These are phyloP conservation scores for Cunninghamia lanceolata DNA, from an alignment of 75 land plant species.

Conservation along the genomic window DNA sequence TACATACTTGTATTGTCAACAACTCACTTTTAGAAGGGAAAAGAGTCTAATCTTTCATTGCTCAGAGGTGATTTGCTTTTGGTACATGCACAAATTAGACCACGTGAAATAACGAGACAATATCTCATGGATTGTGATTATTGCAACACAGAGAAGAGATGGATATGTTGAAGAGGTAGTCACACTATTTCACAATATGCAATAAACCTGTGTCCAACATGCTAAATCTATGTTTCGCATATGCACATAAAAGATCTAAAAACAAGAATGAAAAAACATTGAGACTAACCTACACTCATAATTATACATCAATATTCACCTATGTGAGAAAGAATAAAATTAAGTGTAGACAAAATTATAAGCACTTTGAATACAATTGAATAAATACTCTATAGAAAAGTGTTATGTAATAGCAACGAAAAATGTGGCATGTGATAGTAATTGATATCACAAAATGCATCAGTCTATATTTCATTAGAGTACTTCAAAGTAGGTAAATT, in stretches of 20 bases:
- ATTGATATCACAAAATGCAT: not conserved
- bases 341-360: not conserved
- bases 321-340: not conserved
- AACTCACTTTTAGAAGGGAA: too few relatives aligned
- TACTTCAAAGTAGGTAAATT: not conserved
- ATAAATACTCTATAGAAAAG: not conserved
- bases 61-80: too few relatives aligned
- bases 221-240: too few relatives aligned
- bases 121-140: too few relatives aligned
- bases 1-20: too few relatives aligned
- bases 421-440: not conserved
- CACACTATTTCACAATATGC: too few relatives aligned
- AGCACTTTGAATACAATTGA: not conserved
- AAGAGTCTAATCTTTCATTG: too few relatives aligned
- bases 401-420: not conserved
- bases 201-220: too few relatives aligned
- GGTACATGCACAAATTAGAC: too few relatives aligned
- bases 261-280: constrained; percentile 96
- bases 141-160: too few relatives aligned
- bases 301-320: not conserved
- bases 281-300: constrained; percentile 77
- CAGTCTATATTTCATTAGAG: not conserved
- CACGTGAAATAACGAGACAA: too few relatives aligned
- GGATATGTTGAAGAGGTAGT: too few relatives aligned
- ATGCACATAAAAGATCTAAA: constrained; percentile 91